phyloP scores from a whole-genome alignment of 139 green algal species.

The Chlorella sp. region DNA sequence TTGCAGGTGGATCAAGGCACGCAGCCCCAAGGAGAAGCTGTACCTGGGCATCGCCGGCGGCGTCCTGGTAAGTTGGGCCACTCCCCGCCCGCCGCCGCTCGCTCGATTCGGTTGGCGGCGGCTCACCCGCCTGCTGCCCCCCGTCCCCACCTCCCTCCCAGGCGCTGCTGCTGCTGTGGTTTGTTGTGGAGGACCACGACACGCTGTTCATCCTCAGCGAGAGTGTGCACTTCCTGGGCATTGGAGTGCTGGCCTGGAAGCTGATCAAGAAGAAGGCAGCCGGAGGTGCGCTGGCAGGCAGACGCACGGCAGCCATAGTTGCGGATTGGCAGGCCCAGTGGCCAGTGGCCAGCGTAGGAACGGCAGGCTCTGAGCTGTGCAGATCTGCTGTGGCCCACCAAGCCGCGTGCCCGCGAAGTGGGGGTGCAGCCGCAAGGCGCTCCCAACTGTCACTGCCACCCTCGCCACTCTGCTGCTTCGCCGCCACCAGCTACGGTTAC shows the following conservation, averaged over 20 bases:
- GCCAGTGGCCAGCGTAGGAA: too few species aligned
- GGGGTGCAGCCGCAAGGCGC: too few species aligned
- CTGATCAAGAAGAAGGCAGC: constrained; percentile 86
- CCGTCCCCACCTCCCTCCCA: not conserved
- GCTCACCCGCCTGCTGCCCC: not conserved
- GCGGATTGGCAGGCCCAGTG: too few species aligned
- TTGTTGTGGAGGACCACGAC: constrained; percentile 97
- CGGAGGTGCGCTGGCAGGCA: constrained; percentile 64
- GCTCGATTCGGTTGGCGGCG: too few species aligned
- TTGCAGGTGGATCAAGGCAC: constrained; percentile 73
- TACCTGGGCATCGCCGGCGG: constrained; percentile 52
- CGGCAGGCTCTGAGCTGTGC: too few species aligned
- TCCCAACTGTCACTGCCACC: too few species aligned
- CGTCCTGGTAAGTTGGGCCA: constrained; percentile 58
- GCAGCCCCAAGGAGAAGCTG: constrained; percentile 68
- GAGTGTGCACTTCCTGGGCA: constrained; percentile 92
- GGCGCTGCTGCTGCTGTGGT: constrained; percentile 65
- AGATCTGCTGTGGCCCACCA: too few species aligned
- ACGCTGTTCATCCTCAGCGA: constrained; percentile 97
- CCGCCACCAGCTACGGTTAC: not conserved
- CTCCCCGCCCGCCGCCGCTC: not conserved
- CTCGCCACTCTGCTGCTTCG: too few species aligned
- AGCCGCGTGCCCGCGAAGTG: too few species aligned
- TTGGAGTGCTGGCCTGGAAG: constrained; percentile 94
- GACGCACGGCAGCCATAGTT: not conserved